These are phyloP conservation scores for Capronia coronata DNA, from an alignment of 2,329 filamentous ascomycete species.

Conservation along the genomic window DNA sequence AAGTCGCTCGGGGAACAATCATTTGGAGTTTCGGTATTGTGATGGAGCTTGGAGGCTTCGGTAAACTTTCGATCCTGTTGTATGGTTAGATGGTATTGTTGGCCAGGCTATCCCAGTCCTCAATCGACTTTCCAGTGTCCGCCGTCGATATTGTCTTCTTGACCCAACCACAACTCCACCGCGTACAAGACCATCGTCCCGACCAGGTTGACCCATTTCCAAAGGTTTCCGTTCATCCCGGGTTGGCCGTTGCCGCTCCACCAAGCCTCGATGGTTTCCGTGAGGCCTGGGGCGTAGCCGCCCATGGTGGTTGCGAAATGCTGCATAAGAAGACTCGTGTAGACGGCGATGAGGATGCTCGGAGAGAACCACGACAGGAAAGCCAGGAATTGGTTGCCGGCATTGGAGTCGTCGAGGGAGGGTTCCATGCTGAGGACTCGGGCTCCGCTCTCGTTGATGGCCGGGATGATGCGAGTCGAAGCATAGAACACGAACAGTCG, in stretches of 20 bases:
- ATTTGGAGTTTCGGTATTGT: too few relatives aligned
- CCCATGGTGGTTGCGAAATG: constrained; percentile 74
- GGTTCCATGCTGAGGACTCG: constrained; percentile 77
- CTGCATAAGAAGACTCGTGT: constrained; percentile 90
- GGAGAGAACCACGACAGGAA: constrained; percentile 92
- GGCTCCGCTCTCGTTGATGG: constrained; percentile 79
- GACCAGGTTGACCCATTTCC: constrained; percentile 89
- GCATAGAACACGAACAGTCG: constrained; percentile 93
- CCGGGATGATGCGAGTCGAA: constrained; percentile 90
- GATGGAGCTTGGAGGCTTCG: too few relatives aligned
- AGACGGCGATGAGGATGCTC: constrained; percentile 88
- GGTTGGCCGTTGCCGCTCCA: constrained; percentile 70
- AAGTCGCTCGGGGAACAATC: too few relatives aligned
- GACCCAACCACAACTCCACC: constrained; percentile 80
- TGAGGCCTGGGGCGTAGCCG: constrained; percentile 39
- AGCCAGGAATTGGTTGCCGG: constrained; percentile 70
- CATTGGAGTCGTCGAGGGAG: constrained; percentile 75
- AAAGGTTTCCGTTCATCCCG: constrained; percentile 76
- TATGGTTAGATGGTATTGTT: neutral
- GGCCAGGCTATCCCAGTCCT: constrained; percentile 30
- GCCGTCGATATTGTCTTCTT: constrained; percentile 66
- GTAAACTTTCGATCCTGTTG: too few relatives aligned
- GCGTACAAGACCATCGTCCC: constrained; percentile 86
- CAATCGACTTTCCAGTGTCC: constrained; percentile 92
- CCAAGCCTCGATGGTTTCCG: constrained; percentile 61